phyloP scores from a whole-genome alignment of 2,329 filamentous ascomycete genomes.

The Cladosporium sp. region DNA sequence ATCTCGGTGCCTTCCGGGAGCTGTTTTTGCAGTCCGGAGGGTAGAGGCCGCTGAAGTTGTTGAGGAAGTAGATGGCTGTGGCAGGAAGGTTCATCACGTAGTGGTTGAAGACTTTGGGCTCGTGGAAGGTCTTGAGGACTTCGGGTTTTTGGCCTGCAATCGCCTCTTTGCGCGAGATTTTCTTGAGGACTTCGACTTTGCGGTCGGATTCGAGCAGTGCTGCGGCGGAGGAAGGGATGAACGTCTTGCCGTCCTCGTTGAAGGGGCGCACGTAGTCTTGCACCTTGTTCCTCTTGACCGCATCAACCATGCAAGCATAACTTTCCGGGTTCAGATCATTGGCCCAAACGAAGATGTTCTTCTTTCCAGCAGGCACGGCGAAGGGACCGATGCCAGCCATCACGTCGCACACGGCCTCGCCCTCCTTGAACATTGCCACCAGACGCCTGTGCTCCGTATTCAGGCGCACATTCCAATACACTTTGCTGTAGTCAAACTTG shows the following conservation, averaged over 20 bases:
- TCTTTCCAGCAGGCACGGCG: slow-evolving; percentile 85
- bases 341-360: slow-evolving; percentile 87
- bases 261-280: slow-evolving; percentile 69
- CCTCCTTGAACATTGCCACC: slow-evolving; percentile 69
- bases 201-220: slow-evolving; percentile 51
- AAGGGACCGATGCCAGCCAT: slow-evolving; percentile 98
- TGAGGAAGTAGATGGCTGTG: slow-evolving; percentile 78
- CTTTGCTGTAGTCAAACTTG: slow-evolving; percentile 88
- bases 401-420: slow-evolving; percentile 89
- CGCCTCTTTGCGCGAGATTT: slow-evolving; percentile 27
- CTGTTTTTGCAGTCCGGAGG: slow-evolving; percentile 30
- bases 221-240: slow-evolving; percentile 69
- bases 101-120: slow-evolving; percentile 78
- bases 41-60: slow-evolving; percentile 75
- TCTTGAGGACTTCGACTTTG: slow-evolving; percentile 40
- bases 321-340: slow-evolving; percentile 97
- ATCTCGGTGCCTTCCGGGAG: slow-evolving; percentile 42
- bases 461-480: slow-evolving; percentile 96
- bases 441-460: slow-evolving; percentile 84
- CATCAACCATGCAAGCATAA: slow-evolving; percentile 65
- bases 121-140: slow-evolving; percentile 37
- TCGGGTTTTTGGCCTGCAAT: slow-evolving; percentile 24
- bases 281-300: slow-evolving; percentile 74
- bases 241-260: slow-evolving; percentile 76
- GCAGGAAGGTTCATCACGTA: slow-evolving; percentile 98